A percentile compares a stretch with the other conserved stretches of the same genome.
phyloP scores from a whole-genome alignment of 495 filamentous ascomycete genomes.

The Penicillium longicatenatum region DNA sequence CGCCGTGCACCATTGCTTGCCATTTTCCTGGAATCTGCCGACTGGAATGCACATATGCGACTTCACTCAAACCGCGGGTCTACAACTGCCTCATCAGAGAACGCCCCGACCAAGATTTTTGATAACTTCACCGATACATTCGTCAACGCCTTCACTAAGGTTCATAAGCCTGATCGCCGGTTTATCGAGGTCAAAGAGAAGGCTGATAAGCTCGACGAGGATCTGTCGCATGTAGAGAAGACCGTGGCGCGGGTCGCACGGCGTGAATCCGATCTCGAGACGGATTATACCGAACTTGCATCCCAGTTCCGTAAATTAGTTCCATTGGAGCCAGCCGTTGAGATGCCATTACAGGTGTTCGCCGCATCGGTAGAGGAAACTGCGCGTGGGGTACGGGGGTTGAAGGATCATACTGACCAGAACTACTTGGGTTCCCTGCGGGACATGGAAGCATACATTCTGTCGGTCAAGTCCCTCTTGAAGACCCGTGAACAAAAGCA shows the following conservation, averaged over 20 bases:
- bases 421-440: conserved; percentile 88
- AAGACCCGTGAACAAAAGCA: conserved; percentile 97
- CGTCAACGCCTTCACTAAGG: conserved; percentile 94
- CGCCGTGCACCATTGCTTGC: conserved; percentile 80
- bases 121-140: conserved; percentile 95
- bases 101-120: conserved; percentile 68
- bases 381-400: conserved; percentile 64
- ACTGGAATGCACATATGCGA: conserved; percentile 97
- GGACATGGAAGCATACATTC: conserved; percentile 92
- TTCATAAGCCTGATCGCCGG: conserved; percentile 90
- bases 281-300: conserved; percentile 85
- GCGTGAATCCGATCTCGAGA: conserved; percentile 84
- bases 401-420: conserved; percentile 93
- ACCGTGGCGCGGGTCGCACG: conserved; percentile 87
- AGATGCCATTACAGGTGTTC: conserved; percentile 77
- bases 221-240: conserved; percentile 89
- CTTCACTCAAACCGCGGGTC: conserved; percentile 65
- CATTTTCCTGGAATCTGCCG: conserved; percentile 85
- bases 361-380: conserved; percentile 85
- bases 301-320: conserved; percentile 93
- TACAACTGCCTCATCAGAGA: conserved; percentile 50
- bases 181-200: conserved; percentile 94
- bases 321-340: conserved; percentile 84
- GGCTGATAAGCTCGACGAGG: conserved; percentile 92
- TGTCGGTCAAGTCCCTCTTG: conserved; percentile 79